Evolutionary conservation across 345 rosid genomes (phyloP), one percentile per base, ranked within the genome.

Genomic region (Fremontodendron californicum): DNA sequence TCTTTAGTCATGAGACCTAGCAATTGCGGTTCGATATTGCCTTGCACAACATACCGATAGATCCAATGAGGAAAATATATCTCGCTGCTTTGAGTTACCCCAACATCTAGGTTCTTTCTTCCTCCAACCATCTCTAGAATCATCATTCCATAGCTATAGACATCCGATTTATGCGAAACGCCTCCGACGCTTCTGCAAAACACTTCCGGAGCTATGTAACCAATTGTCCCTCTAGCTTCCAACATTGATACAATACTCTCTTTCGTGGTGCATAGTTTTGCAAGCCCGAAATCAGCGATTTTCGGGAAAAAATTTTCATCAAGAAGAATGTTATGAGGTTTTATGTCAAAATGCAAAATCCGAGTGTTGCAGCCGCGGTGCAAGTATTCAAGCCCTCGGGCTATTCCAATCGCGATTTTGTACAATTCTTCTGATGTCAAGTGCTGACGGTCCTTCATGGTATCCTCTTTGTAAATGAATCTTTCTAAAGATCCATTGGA

Each of bases 61-160:
- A 70, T 19, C 82, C 79, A 80, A 21, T 70, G 43, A 6, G 79
- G 82, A 76, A 80, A 80, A 42, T 80, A 75, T 15, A 43, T 48
- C 45, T 80, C 79, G 10, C 79, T 76, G 0, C 33, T 23, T 23
- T 39, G 7, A 4, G 21, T 51, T 13, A 39, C 63, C 42, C 23
- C 70, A 18, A 18, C 18, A 29, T 57, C 45, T 0, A 16, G 3
- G 13, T 62, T 76, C 5, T 15, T 71, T 29, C 75, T 80, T 18
- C 54, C 63, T 1, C 80, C 83, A 3, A 67, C 75, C 78, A 77
- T 64, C 42, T 76, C 83, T 9, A 71, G 3, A 13, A 84, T 9
- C 82, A 84, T 52, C 86, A 81, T 78, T 0, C 84, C 84, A 0
- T 57, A 84, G 11, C 84, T 81, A 6, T 81, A 84, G 0, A 79